A percentile compares a stretch with the other conserved stretches of the same genome.
Conservation (phyloP, 2,329 filamentous ascomycete genomes). For the Helotiales sp. region DNA sequence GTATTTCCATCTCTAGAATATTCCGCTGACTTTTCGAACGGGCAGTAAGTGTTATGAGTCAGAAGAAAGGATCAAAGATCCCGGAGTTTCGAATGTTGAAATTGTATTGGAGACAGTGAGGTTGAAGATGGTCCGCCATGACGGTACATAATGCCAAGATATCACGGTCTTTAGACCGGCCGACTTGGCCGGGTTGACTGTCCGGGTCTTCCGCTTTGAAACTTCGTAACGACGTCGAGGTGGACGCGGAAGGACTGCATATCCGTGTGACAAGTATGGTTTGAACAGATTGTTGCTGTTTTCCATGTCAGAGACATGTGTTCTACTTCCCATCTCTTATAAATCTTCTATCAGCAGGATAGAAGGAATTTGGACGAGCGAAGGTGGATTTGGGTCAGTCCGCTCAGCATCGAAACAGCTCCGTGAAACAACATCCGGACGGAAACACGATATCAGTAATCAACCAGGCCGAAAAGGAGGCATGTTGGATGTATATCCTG, state of each 20-base stretch:
- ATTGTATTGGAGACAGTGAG: too few species aligned
- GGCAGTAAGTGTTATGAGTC: too few species aligned
- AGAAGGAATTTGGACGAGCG: neutral
- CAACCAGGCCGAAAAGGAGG: neutral
- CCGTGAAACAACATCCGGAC: neutral
- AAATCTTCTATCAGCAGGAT: neutral
- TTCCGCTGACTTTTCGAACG: too few species aligned
- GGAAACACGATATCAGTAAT: neutral
- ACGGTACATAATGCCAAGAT: too few species aligned
- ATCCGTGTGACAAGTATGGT: neutral
- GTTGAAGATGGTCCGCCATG: too few species aligned
- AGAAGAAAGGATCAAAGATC: too few species aligned
- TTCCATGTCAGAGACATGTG: neutral
- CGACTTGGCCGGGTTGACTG: neutral
- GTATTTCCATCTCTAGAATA: too few species aligned
- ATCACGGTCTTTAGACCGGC: too few species aligned
- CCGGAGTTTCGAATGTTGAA: too few species aligned
- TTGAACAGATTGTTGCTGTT: neutral
- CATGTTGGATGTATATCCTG: neutral
- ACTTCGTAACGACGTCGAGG: neutral
- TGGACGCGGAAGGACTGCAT: neutral
- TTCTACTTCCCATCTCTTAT: too few species aligned
- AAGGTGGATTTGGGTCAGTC: neutral
- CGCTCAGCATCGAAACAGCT: neutral
- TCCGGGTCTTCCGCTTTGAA: neutral